A percentile compares a stretch with the other conserved stretches of the same genome.
phyloP scores from a whole-genome alignment of 2,329 filamentous ascomycete species.

The Fusarium sp. region DNA sequence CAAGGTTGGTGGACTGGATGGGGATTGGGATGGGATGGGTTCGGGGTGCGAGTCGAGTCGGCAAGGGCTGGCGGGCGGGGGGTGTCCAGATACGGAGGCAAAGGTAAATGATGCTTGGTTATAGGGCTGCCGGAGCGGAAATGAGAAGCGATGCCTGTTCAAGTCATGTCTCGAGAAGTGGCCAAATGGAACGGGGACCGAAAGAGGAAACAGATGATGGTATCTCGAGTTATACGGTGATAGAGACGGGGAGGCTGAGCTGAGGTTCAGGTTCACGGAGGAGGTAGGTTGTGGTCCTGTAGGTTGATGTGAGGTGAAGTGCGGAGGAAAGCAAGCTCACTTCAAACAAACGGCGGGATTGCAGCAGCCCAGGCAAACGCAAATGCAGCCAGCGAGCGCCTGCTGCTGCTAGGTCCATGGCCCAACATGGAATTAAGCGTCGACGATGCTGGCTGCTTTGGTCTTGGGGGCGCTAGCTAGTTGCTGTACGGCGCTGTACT shows the following conservation, averaged over 20 bases:
- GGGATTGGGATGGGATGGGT: conserved; percentile 6
- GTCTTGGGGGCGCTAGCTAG: conserved; percentile 27
- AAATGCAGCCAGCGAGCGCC: conserved; percentile 19
- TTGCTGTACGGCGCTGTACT: neutral
- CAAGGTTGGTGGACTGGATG: neutral
- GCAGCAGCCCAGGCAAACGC: conserved; percentile 3
- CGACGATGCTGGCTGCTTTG: conserved; percentile 31
- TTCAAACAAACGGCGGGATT: neutral
- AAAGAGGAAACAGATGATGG: conserved; percentile 16
- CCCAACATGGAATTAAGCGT: conserved; percentile 35
- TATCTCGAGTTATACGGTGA: conserved; percentile 29
- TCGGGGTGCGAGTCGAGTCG: conserved; percentile 18
- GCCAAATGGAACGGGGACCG: neutral
- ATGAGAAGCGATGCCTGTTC: conserved; percentile 39
- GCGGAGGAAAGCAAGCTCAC: neutral
- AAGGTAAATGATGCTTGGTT: conserved; percentile 4
- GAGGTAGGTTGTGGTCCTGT: neutral
- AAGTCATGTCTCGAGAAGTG: conserved; percentile 46
- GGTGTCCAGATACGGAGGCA: conserved; percentile 16
- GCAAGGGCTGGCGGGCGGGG: conserved; percentile 19
- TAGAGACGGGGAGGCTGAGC: neutral
- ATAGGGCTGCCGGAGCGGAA: conserved; percentile 4
- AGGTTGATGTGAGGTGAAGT: neutral
- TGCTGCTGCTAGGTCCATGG: conserved; percentile 13
- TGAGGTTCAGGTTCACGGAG: neutral